Percentiles rank a stretch among this genome's conserved stretches.
These are phyloP conservation scores for Abrus pulchellus DNA, from an alignment of 306 rosid genomes.

Conservation along the genomic window DNA sequence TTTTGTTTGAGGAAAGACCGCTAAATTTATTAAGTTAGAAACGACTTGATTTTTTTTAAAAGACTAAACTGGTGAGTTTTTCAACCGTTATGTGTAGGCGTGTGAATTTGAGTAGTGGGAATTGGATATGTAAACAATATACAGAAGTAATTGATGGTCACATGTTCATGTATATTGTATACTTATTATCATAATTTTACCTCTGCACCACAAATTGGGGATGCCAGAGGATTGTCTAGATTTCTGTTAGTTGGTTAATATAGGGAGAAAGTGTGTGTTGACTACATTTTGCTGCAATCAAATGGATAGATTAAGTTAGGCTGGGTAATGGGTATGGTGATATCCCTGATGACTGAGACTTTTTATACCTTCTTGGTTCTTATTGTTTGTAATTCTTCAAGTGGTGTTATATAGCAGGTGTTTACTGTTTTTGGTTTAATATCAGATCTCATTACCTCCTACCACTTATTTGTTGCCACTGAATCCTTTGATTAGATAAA, in stretches of 20 bases:
- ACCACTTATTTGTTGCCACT: slow-evolving; percentile 2
- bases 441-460: not conserved
- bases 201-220: slow-evolving; percentile 8
- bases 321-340: slow-evolving; percentile 17
- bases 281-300: slow-evolving; percentile 23
- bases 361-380: not conserved
- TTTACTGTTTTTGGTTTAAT: slow-evolving; percentile 7
- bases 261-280: slow-evolving; percentile 6
- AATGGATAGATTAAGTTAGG: slow-evolving; percentile 21
- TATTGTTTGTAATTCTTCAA: not conserved
- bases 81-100: not conserved
- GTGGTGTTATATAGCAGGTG: not conserved
- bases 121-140: slow-evolving; percentile 22
- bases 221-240: slow-evolving; percentile 22
- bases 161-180: not conserved
- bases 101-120: slow-evolving; percentile 27
- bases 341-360: not conserved
- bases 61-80: not conserved
- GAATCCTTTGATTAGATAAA: not conserved
- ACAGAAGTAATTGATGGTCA: slow-evolving; percentile 2
- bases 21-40: slow-evolving; percentile 13
- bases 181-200: not conserved
- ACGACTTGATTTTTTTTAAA: not conserved
- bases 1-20: not conserved
- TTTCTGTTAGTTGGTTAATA: slow-evolving; percentile 2